A percentile compares a stretch with the other conserved stretches of the same genome.
phyloP scores from a whole-genome alignment of 768 basidiomycete species.

The Pilatotrama ljubarskyi region DNA sequence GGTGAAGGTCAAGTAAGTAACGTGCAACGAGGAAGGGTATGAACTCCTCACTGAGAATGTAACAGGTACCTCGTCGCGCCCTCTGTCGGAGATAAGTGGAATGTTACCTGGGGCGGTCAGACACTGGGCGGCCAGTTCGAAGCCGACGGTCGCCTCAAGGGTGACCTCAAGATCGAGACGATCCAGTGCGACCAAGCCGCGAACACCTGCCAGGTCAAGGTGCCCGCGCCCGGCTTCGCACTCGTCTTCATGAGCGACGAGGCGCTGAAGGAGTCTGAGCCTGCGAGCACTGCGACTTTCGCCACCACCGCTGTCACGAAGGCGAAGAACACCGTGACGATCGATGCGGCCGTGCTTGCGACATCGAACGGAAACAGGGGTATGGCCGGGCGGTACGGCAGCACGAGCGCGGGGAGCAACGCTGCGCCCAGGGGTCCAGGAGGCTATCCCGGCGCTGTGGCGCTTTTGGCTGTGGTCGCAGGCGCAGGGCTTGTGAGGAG shows the following conservation, averaged over 20 bases:
- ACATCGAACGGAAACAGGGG: slow-evolving; percentile 46
- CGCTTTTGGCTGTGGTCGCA: slow-evolving; percentile 4
- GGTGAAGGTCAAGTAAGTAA: slow-evolving; percentile 34
- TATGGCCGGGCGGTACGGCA: slow-evolving; percentile 18
- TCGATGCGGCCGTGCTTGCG: slow-evolving; percentile 49
- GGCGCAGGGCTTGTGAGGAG: slow-evolving; percentile 2
- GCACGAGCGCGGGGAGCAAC: slow-evolving; percentile 29
- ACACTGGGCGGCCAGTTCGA: slow-evolving; percentile 61
- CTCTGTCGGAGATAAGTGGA: slow-evolving; percentile 41
- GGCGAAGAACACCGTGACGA: slow-evolving; percentile 51
- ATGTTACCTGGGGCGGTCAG: slow-evolving; percentile 56
- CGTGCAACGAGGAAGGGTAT: neutral
- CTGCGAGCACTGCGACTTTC: slow-evolving; percentile 47
- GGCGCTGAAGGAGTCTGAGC: slow-evolving; percentile 38
- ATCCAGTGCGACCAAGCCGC: slow-evolving; percentile 56
- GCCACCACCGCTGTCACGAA: slow-evolving; percentile 59
- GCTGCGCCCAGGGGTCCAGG: slow-evolving; percentile 5
- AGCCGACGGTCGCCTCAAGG: slow-evolving; percentile 67
- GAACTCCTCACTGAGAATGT: neutral
- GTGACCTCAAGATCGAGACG: slow-evolving; percentile 53
- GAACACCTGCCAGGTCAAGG: slow-evolving; percentile 57
- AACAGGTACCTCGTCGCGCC: slow-evolving; percentile 37
- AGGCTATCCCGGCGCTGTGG: slow-evolving; percentile 3
- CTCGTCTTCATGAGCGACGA: slow-evolving; percentile 64
- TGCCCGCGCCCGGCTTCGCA: slow-evolving; percentile 73